Percentiles rank a stretch among this genome's conserved stretches.
Conservation (phyloP, 306 rosid genomes). For the Lagenaria siceraria region DNA sequence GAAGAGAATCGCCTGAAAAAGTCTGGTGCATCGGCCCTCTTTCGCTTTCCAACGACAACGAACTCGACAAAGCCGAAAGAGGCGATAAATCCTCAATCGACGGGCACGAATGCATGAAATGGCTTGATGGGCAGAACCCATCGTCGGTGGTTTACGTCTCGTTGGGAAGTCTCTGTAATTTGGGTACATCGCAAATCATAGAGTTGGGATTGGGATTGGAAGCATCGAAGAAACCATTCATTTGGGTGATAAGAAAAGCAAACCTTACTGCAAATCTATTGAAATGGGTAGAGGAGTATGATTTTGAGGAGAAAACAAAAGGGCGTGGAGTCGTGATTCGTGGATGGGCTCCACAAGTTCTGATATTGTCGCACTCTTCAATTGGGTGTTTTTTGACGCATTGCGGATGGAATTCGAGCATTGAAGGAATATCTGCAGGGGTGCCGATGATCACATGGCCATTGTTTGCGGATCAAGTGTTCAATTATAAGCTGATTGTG, state of each 20-base stretch:
- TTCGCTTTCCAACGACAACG: constrained; percentile 22
- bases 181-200: constrained; percentile 1
- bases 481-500: constrained; percentile 29
- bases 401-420: constrained; percentile 58
- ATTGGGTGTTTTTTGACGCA: constrained; percentile 27
- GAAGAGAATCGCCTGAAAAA: constrained; percentile 7
- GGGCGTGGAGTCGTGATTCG: background rate
- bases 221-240: constrained; percentile 19
- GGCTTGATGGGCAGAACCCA: constrained; percentile 34
- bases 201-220: constrained; percentile 24
- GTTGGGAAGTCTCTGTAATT: constrained; percentile 23
- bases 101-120: constrained; percentile 12
- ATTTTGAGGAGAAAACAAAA: background rate
- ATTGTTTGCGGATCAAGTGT: constrained; percentile 39
- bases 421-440: constrained; percentile 32
- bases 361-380: constrained; percentile 11
- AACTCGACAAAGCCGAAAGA: constrained; percentile 40
- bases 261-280: constrained; percentile 13
- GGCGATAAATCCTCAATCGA: constrained; percentile 27
- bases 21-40: constrained; percentile 46
- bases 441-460: constrained; percentile 61
- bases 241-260: constrained; percentile 13
- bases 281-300: background rate
- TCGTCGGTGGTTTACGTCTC: constrained; percentile 41
- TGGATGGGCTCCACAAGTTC: constrained; percentile 20